Evolutionary conservation across 805 yeast genomes (phyloP), one percentile per base, ranked within the genome.

Genomic region (Hanseniaspora nectarophila): DNA sequence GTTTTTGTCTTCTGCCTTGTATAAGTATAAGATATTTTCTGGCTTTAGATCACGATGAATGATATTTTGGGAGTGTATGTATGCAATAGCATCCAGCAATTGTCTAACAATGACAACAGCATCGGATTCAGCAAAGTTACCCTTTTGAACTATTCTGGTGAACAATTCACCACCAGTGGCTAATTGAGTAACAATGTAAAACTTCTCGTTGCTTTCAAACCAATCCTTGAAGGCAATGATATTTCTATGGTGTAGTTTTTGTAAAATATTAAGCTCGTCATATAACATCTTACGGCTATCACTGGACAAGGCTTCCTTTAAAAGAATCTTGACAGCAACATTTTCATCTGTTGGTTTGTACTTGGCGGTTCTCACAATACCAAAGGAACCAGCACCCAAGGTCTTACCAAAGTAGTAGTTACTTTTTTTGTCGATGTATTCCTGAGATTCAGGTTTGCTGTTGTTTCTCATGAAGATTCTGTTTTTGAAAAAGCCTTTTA

Each of bases 131-230:
- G 95, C 85, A 67, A 87, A 90, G 52, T 81, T 75, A 13, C 97
- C 96, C 60, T 80, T 72, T 45, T 78, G 71, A 38, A 88, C 75
- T 56, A 90, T 87, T 51, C 97, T 71, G 56, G 89, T 96, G 63
- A 90, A 90, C 54, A 90, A 70, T 66, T 90, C 98, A 47, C 98
- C 98, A 29, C 98, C 98, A 1, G 88, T 82, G 23, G 97, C 97
- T 61, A 90, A 71, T 65, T 90, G 95, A 2, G 97, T 90, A 18
- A 87, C 96, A 54, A 90, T 82, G 63, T 86, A 90, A 67, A 85
- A 88, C 69, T 90, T 90, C 60, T 88, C 95, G 65, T 78, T 83
- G 28, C 87, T 78, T 69, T 90, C 97, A 64, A 90, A 90, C 90
- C 95, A 90, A 64, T 88, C 96, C 49, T 81, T 73, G 63, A 90